These are phyloP conservation scores for Naganishia liquefaciens DNA, from an alignment of 1,284 basidiomycete species.

Conservation along the genomic window DNA sequence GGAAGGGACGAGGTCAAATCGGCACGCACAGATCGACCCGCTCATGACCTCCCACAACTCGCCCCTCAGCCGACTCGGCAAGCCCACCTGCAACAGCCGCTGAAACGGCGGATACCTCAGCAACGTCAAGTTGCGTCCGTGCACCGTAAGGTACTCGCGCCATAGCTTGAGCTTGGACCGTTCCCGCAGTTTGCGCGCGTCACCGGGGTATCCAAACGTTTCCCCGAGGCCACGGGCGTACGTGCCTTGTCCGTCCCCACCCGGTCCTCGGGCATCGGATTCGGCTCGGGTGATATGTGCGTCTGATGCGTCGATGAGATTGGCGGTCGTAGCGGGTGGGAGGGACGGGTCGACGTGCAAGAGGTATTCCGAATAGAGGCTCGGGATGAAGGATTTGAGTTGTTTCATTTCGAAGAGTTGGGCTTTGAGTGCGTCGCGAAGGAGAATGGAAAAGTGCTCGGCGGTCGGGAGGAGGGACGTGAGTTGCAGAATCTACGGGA, in stretches of 20 bases:
- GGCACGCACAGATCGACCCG: conserved; percentile 71
- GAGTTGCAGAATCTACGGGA: conserved; percentile 89
- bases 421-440: conserved; percentile 85
- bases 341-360: conserved; percentile 62
- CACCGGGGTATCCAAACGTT: conserved; percentile 87
- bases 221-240: conserved; percentile 85
- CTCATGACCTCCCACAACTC: conserved; percentile 99
- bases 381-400: conserved; percentile 85
- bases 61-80: conserved; percentile 91
- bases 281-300: conserved; percentile 57
- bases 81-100: conserved; percentile 91
- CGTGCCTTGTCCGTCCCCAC: conserved; percentile 55
- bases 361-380: conserved; percentile 92
- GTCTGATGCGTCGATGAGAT: conserved; percentile 19
- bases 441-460: conserved; percentile 85
- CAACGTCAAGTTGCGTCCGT: conserved; percentile 59
- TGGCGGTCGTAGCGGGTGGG: conserved; percentile 19
- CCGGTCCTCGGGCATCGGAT: conserved; percentile 57
- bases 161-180: conserved; percentile 97
- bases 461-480: conserved; percentile 94
- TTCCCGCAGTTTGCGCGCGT: conserved; percentile 91
- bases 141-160: conserved; percentile 75
- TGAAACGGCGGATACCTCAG: conserved; percentile 96
- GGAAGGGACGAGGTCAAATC: conserved; percentile 4
- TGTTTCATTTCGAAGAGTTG: conserved; percentile 90